Evolutionary conservation across 192 early-diverging fungal species (phyloP), one percentile per base, ranked within the genome.

Genomic region (Lobosporangium transversale): DNA sequence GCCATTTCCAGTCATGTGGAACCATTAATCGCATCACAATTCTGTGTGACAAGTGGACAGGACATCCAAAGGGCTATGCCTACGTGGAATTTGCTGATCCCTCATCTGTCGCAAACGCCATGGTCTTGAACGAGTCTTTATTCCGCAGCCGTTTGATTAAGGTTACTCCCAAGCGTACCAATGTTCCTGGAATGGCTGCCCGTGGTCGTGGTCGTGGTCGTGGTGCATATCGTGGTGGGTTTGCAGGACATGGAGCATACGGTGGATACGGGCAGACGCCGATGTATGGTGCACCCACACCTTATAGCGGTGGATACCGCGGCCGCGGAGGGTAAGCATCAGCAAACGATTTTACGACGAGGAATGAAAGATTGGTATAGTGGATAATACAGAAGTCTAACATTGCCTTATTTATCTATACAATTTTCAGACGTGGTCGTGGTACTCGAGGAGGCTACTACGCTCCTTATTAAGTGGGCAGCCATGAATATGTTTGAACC

Each of bases 11-110:
- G 81, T 87, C 93, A 8, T 97, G 95, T 75, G 97, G 97, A n/a
- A 91, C 91, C 27, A 97, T 99, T 76, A 99, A 97, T 78, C 88
- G 97, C 26, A 94, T 99, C 23, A 99, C 97, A 11, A 99, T 99
- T 65, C 80, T 96, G 40, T 95, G 94, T 70, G 93, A 99, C 82
- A 95, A 95, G 76, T 94, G 83, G 68, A 97, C 95, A 21, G 95
- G 95, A 23, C 91, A 93, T 55, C 93, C 94, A 32, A 94, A 93
- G 70, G 94, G 93, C 31, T 97, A 90, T 68, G 97, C 95, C 5
- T 99, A 98, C 66, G 88, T 99, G 3, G 97, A 99, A 80, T 99
- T 99, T 90, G 93, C 92, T 29, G 89, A 95, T 55, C 80, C 89
- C 17, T 80, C 87, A 7, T 85, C 88, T 6, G 94, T 98, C 33